These are phyloP conservation scores for Ophiostoma himal-ulmi DNA, from an alignment of 2,329 filamentous ascomycete genomes.

Conservation along the genomic window DNA sequence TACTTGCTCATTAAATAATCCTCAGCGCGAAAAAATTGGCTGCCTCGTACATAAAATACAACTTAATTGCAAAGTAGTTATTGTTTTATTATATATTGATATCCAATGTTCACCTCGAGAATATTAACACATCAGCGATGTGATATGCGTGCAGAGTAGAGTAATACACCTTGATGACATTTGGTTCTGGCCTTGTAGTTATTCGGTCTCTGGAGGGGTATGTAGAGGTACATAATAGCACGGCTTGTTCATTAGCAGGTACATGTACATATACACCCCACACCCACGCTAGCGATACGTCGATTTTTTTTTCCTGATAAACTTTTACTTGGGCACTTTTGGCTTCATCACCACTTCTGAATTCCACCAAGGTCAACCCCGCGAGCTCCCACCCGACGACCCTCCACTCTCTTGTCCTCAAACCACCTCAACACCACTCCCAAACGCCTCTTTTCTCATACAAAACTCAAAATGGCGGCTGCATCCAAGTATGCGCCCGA, in stretches of 20 bases:
- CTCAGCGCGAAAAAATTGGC: no score
- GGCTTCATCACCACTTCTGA: constrained; percentile 5
- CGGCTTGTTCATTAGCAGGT: not conserved
- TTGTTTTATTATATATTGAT: no score
- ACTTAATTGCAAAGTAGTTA: no score
- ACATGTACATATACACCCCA: not conserved
- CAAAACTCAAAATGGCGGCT: constrained; percentile 21
- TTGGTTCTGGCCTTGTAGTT: not conserved
- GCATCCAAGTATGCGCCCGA: constrained; percentile 39
- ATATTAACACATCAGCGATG: no score
- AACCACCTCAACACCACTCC: not conserved
- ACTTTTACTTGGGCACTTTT: constrained; percentile 12
- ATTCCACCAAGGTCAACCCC: constrained; percentile 13
- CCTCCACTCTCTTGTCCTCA: not conserved
- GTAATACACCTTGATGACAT: not conserved
- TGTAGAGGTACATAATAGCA: not conserved
- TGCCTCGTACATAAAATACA: no score
- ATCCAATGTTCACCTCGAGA: no score
- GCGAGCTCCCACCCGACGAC: constrained; percentile 11
- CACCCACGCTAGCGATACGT: constrained; percentile 10
- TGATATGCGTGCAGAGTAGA: not conserved
- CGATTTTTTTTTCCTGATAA: constrained; percentile 16
- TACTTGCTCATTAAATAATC: no score
- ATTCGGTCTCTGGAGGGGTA: constrained; percentile 8
- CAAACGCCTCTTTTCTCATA: not conserved